Conservation (phyloP, 2,329 filamentous ascomycete genomes). For the Neofusicoccum laricinum region DNA sequence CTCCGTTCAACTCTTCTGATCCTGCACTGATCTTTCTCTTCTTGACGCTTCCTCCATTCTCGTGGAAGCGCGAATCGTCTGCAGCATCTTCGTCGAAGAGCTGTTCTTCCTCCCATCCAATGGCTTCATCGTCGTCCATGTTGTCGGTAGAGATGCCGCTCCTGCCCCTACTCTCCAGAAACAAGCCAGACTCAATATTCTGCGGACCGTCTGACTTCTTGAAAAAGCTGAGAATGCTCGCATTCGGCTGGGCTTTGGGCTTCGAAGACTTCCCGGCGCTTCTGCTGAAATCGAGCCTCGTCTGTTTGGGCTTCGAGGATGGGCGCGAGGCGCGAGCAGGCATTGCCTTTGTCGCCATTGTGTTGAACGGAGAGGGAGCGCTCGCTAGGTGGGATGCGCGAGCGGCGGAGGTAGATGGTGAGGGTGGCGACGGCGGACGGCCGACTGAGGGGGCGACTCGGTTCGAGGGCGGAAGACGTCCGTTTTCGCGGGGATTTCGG, state of each 20-base stretch:
- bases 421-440: slow-evolving; percentile 52
- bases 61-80: slow-evolving; percentile 41
- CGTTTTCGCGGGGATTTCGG: slow-evolving; percentile 52
- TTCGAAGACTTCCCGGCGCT: slow-evolving; percentile 32
- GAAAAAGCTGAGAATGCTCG: slow-evolving; percentile 55
- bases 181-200: slow-evolving; percentile 30
- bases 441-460: slow-evolving; percentile 47
- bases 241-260: slow-evolving; percentile 43
- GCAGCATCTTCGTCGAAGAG: slow-evolving; percentile 19
- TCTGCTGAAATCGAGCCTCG: slow-evolving; percentile 33
- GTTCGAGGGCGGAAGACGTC: slow-evolving; percentile 29
- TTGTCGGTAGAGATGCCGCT: slow-evolving; percentile 20
- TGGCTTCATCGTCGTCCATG: slow-evolving; percentile 25
- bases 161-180: slow-evolving; percentile 31
- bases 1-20: slow-evolving; percentile 35
- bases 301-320: slow-evolving; percentile 28
- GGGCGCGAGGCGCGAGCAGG: slow-evolving; percentile 16
- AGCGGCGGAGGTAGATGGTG: slow-evolving; percentile 1
- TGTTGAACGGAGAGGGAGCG: slow-evolving; percentile 20
- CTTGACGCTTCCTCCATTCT: slow-evolving; percentile 42
- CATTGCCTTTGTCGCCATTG: slow-evolving; percentile 25
- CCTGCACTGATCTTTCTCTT: slow-evolving; percentile 38
- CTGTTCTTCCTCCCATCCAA: slow-evolving; percentile 32
- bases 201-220: slow-evolving; percentile 47
- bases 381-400: slow-evolving; percentile 17